Evolutionary conservation across 169 alveolate species (phyloP), one percentile per base, ranked within the genome.

Genomic region (Babesia sp.): DNA sequence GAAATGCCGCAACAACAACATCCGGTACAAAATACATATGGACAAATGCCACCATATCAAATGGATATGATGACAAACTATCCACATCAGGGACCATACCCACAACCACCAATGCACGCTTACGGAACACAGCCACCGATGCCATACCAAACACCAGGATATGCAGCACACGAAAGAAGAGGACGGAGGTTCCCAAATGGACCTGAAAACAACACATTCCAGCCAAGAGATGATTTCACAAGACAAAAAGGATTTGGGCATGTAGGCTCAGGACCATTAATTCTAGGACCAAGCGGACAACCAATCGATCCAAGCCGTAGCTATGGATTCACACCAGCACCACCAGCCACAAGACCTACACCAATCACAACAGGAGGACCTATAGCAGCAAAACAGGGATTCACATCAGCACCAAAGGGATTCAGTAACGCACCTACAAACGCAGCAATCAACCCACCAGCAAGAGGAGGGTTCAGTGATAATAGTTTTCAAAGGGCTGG

Each of bases 271-370:
- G 69, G 64, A 12, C 85, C 85, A 18, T 60, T 74, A 3, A 66
- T 74, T 3, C 53, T 74, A 7, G 85, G 85, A 14, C 85, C 85
- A 0, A 64, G 33, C 33, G 85, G 85, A 6, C 16, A 50, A 3
- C 85, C 85, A 0, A 45, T 74, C 0, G 85, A 61, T 18, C 9
- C 53, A 12, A 51, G 55, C 1, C 33, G 39, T 33, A 29, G 26
- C 1, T 20, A 29, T 33, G 36, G 39, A 1, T 59, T 59, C 70
- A 34, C 33, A 0, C 18, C 12, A 24, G 31, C 54, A 0, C 18
- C 9, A 59, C 18, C 51, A 1, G 5, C 33, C 2, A 8, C 54
- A 26, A 51, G 70, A 20, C 84, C 84, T 5, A 9, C 45, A 6
- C 82, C 82, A 5, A 26, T 70, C 12, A 22, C 84, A 12, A 26